Evolutionary conservation across 2,329 filamentous ascomycete genomes (phyloP).

Genomic region (Ramichloridium luteum): DNA sequence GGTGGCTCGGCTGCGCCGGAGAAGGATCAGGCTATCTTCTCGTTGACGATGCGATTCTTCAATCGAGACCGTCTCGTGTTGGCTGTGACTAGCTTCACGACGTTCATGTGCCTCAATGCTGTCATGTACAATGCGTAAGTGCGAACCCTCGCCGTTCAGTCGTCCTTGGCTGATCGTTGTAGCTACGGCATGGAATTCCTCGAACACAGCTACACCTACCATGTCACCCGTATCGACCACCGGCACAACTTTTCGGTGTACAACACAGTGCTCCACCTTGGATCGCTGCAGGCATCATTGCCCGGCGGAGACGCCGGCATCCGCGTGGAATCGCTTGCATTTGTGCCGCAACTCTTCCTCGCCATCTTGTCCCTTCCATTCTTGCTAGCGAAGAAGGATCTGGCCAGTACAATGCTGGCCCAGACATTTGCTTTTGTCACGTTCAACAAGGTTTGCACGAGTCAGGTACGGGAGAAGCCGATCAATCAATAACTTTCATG

Average conservation of each 20-base stretch:
- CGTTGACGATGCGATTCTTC: slow-evolving; percentile 6
- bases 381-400: slow-evolving; percentile 63
- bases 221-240: slow-evolving; percentile 85
- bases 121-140: slow-evolving; percentile 64
- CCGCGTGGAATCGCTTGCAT: slow-evolving; percentile 67
- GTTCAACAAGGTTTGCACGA: slow-evolving; percentile 98
- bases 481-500: background rate
- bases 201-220: slow-evolving; percentile 83
- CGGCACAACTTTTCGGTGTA: slow-evolving; percentile 98
- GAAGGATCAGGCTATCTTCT: slow-evolving; percentile 2
- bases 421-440: slow-evolving; percentile 96
- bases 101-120: slow-evolving; percentile 62
- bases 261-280: slow-evolving; percentile 80
- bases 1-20: slow-evolving; percentile 36
- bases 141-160: background rate
- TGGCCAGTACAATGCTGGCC: slow-evolving; percentile 75
- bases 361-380: slow-evolving; percentile 66
- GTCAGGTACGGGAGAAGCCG: slow-evolving; percentile 54
- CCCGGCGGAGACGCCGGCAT: slow-evolving; percentile 30
- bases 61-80: slow-evolving; percentile 41
- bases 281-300: slow-evolving; percentile 50
- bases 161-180: slow-evolving; percentile 9
- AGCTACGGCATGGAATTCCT: slow-evolving; percentile 74
- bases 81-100: slow-evolving; percentile 52
- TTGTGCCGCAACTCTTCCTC: slow-evolving; percentile 74